Evolutionary conservation across 2,329 filamentous ascomycete genomes (phyloP), one percentile per base, ranked within the genome.

Genomic region (Alternaria conjuncta): DNA sequence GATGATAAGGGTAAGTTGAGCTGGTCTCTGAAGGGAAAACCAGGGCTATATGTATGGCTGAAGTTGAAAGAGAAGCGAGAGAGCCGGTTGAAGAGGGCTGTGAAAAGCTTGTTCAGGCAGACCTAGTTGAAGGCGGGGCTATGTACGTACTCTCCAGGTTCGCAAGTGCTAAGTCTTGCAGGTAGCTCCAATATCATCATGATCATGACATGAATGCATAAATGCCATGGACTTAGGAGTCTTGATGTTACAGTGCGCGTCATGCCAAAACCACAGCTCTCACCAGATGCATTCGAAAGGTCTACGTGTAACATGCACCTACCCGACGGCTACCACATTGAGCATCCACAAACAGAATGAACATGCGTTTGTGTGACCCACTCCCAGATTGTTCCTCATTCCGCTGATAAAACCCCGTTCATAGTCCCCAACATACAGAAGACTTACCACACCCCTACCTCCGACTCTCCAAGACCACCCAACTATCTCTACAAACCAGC

Each of bases 281-380:
- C 30, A 21, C 28, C 8, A 20, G 11, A 36, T 36, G 13, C n/a
- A 21, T 51, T 51, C 28, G 49, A 51, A 36, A 23, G 20, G 11
- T 51, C 20, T 12, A 36, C 18, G 36, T 25, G 47, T 44, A 28
- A 51, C 30, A 54, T 28, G 36, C 13, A 21, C 15, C 25, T 43
- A 54, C 32, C 57, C 57, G 47, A 44, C 57, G 47, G 47, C 23
- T 59, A 54, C 20, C 43, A 49, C 55, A 21, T 30, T 15, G 26
- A 54, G 44, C 18, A 44, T 44, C 23, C 25, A 59, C 18, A 54
- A 36, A 28, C 36, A 45, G 32, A 59, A 25, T 25, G 25, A 45
- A 54, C 13, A 59, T 30, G 25, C 47, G 11, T 32, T 32, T 46
- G 55, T 45, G 44, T 30, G 49, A 51, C 49, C 49, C 5, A 7